Percentiles rank a stretch among this genome's conserved stretches.
phyloP scores from a whole-genome alignment of 2,329 filamentous ascomycete genomes.

The Camptophora hylomeconis region DNA sequence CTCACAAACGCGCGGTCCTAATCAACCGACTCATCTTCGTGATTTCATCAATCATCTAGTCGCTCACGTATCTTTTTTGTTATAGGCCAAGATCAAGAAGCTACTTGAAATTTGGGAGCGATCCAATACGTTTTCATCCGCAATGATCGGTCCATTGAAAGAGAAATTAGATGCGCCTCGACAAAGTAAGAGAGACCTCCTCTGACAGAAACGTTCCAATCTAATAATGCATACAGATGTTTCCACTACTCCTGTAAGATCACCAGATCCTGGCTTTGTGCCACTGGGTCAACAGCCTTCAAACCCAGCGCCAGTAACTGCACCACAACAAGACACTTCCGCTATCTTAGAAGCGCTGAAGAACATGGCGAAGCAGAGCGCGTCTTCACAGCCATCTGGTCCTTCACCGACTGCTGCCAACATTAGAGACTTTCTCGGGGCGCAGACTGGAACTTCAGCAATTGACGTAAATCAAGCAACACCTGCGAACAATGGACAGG shows the following conservation, averaged over 20 bases:
- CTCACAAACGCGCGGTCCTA: no score
- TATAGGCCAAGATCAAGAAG: constrained; percentile 91
- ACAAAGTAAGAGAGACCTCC: constrained; percentile 45
- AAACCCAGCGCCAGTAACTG: constrained; percentile 14
- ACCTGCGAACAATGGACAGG: constrained; percentile 36
- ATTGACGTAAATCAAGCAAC: constrained; percentile 25
- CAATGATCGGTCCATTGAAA: constrained; percentile 73
- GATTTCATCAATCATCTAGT: no score
- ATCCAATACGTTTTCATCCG: constrained; percentile 72
- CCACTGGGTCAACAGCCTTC: constrained; percentile 22
- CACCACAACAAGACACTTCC: constrained; percentile 40
- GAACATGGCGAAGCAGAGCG: constrained; percentile 55
- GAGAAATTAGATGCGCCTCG: constrained; percentile 54
- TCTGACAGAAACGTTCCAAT: background rate
- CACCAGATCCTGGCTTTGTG: constrained; percentile 33
- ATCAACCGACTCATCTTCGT: no score
- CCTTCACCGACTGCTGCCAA: constrained; percentile 25
- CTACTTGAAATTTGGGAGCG: constrained; percentile 97
- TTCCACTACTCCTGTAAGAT: constrained; percentile 57
- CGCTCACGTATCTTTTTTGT: constrained; percentile 37
- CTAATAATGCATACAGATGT: constrained; percentile 31
- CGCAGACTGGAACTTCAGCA: constrained; percentile 31
- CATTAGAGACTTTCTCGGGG: constrained; percentile 37
- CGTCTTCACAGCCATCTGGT: constrained; percentile 27
- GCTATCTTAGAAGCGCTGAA: constrained; percentile 67